Evolutionary conservation across 495 filamentous ascomycete genomes (phyloP).

Genomic region (Aspergillus ellipticus): DNA sequence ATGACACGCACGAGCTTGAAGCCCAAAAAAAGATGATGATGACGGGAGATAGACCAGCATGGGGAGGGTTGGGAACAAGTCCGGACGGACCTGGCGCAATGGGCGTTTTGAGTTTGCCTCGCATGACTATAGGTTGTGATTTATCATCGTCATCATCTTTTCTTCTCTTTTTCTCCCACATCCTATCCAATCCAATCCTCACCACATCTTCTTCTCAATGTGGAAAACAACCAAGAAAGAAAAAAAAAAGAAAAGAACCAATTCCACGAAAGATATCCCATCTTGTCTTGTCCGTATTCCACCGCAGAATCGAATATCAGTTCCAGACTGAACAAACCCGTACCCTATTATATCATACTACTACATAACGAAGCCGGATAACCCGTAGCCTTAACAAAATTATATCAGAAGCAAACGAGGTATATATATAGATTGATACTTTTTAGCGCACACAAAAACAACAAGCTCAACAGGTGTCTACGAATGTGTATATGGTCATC

Average conservation of each 20-base stretch:
- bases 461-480: constrained; percentile 1
- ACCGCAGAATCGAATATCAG: too few species aligned
- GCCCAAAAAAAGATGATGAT: constrained; percentile 21
- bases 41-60: constrained; percentile 25
- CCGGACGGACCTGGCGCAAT: constrained; percentile 22
- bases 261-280: too few species aligned
- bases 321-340: too few species aligned
- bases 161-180: neutral
- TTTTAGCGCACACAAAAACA: neutral
- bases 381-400: too few species aligned
- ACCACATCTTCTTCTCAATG: neutral
- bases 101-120: constrained; percentile 29
- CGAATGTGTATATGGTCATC: constrained; percentile 13
- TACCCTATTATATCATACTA: too few species aligned
- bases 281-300: too few species aligned
- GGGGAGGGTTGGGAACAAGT: constrained; percentile 24
- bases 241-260: neutral
- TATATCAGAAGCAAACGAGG: too few species aligned
- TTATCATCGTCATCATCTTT: constrained; percentile 14
- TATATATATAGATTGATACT: neutral
- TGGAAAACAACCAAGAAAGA: neutral
- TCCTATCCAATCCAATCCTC: neutral
- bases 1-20: constrained; percentile 15
- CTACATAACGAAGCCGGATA: too few species aligned
- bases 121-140: constrained; percentile 16